These are phyloP conservation scores for Paracorniculantispora psalliotae DNA, from an alignment of 2,329 filamentous ascomycete genomes.

Conservation along the genomic window DNA sequence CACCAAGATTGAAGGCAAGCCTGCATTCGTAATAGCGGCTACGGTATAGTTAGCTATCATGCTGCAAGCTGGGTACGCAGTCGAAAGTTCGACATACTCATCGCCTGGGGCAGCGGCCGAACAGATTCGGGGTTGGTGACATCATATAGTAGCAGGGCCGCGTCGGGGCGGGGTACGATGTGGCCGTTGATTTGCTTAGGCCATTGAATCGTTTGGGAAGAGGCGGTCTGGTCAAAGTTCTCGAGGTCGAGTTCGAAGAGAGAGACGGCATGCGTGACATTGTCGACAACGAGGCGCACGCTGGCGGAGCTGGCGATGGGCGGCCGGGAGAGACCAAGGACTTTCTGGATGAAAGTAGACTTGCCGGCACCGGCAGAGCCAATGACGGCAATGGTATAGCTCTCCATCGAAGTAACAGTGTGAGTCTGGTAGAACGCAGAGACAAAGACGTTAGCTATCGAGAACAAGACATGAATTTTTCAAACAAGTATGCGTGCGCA, in stretches of 20 bases:
- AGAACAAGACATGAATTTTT: neutral
- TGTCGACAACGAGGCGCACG: constrained; percentile 54
- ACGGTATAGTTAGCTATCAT: constrained; percentile 18
- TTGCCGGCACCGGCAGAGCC: constrained; percentile 63
- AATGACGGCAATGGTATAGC: constrained; percentile 62
- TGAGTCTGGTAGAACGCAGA: constrained; percentile 21
- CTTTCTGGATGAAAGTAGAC: constrained; percentile 61
- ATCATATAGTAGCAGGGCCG: constrained; percentile 82
- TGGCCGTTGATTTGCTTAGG: constrained; percentile 65
- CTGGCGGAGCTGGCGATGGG: constrained; percentile 52
- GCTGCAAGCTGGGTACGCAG: neutral
- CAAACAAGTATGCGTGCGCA: constrained; percentile 14
- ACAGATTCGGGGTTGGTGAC: constrained; percentile 74
- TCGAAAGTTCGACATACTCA: constrained; percentile 58
- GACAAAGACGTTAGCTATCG: neutral
- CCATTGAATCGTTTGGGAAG: constrained; percentile 55
- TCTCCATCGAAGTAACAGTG: constrained; percentile 44
- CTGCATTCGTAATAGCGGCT: constrained; percentile 71
- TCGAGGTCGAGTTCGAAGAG: constrained; percentile 63
- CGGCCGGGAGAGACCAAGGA: constrained; percentile 49
- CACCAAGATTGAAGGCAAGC: constrained; percentile 73
- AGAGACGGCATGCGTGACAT: constrained; percentile 52
- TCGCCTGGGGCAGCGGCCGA: constrained; percentile 64
- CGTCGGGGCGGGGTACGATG: constrained; percentile 71
- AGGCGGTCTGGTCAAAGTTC: constrained; percentile 55